These are phyloP conservation scores for Carallia pectinifolia DNA, from an alignment of 345 rosid genomes.

Conservation along the genomic window DNA sequence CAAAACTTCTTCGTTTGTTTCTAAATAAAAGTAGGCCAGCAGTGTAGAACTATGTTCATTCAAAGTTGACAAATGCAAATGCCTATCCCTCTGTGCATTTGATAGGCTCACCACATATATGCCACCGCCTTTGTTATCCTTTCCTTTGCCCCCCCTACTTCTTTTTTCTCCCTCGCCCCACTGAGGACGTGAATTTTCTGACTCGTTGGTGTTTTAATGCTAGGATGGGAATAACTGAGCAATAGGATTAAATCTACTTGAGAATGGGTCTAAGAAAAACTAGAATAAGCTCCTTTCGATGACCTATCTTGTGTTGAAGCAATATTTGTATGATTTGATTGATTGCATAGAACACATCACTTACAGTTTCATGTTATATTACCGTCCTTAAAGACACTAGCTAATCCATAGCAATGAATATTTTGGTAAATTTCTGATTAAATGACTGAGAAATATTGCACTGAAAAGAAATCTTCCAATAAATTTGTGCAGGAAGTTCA, in stretches of 20 bases:
- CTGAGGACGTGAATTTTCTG: too few species aligned
- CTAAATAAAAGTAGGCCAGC: background rate
- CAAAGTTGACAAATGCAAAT: background rate
- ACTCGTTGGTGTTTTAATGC: background rate
- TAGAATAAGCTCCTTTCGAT: too few species aligned
- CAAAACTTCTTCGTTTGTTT: background rate
- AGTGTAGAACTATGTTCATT: background rate
- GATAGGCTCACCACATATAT: too few species aligned
- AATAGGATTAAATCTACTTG: background rate
- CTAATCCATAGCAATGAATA: background rate
- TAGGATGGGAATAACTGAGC: background rate
- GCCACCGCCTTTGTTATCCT: too few species aligned
- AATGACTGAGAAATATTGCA: background rate
- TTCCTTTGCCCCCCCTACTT: too few species aligned
- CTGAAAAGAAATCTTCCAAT: constrained; percentile 16
- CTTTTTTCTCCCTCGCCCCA: too few species aligned
- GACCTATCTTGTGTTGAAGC: too few species aligned
- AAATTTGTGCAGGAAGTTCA: constrained; percentile 67
- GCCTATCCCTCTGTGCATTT: too few species aligned
- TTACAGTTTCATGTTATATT: background rate
- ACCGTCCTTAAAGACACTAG: background rate
- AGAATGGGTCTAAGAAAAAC: background rate
- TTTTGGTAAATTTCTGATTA: background rate
- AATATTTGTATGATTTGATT: too few species aligned
- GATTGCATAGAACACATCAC: background rate